These are phyloP conservation scores for Melocanna baccifera DNA, from an alignment of 176 grass and related monocot species.

Conservation along the genomic window DNA sequence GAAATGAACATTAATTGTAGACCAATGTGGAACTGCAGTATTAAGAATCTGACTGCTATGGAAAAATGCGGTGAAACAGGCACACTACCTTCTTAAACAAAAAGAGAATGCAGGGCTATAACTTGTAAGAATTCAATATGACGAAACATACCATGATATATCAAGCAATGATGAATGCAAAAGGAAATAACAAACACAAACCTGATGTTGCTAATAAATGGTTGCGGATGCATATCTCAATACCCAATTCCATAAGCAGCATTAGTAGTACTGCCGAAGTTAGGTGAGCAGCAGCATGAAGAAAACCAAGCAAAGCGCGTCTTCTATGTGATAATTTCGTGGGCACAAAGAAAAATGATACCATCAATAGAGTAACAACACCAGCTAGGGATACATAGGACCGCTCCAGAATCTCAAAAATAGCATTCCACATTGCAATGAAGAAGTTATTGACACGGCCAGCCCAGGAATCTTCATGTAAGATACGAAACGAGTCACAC, in stretches of 20 bases:
- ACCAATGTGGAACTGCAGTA: not conserved
- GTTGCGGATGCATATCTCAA: conserved; percentile 95
- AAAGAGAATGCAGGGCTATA: not conserved
- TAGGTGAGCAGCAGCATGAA: conserved; percentile 87
- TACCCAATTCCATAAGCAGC: conserved; percentile 92
- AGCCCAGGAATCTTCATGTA: conserved; percentile 72
- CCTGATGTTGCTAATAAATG: conserved; percentile 95
- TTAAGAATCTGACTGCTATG: not conserved
- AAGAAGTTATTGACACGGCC: conserved; percentile 73
- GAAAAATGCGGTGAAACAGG: not conserved
- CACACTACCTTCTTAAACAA: not conserved
- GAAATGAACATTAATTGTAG: not conserved
- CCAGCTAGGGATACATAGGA: conserved; percentile 83
- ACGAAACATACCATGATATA: conserved; percentile 13
- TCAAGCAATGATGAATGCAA: not conserved
- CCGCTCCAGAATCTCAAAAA: conserved; percentile 85
- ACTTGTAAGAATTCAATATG: not conserved
- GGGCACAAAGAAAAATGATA: conserved; percentile 92
- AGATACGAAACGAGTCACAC: conserved; percentile 76
- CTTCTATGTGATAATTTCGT: conserved; percentile 88
- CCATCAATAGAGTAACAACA: conserved; percentile 58
- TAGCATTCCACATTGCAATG: conserved; percentile 67
- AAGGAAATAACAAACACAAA: conserved; percentile 12
- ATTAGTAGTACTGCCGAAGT: conserved; percentile 86
- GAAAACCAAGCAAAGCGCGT: conserved; percentile 75